These are phyloP conservation scores for Bigelowiella natans DNA, from an alignment of 78 protist species.

Conservation along the genomic window DNA sequence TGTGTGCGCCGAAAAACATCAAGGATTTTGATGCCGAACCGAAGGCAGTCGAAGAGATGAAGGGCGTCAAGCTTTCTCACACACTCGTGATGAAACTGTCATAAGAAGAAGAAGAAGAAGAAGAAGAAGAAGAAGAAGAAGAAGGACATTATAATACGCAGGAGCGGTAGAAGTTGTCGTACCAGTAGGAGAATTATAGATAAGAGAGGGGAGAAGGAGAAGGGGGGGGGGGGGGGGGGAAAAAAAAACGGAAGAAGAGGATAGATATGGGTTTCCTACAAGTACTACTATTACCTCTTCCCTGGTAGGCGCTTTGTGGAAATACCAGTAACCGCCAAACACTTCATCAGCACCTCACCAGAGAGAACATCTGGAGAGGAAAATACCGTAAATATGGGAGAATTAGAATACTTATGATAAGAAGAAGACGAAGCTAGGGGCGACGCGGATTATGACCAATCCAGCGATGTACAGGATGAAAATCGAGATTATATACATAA, in stretches of 20 bases:
- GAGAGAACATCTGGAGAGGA: no score
- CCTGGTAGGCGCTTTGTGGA: conserved; percentile 13
- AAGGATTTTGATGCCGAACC: not conserved
- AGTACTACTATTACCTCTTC: not conserved
- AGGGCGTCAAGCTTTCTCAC: not conserved
- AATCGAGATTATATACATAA: no score
- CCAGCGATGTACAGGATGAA: no score
- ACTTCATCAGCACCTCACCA: no score
- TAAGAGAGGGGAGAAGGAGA: not conserved
- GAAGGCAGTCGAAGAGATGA: conserved; percentile 33
- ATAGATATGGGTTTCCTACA: no score
- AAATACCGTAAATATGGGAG: no score
- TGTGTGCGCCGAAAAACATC: no score
- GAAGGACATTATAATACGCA: not conserved
- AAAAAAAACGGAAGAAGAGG: not conserved
- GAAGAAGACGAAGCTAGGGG: no score
- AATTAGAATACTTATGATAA: no score
- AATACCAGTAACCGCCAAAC: conserved; percentile 25
- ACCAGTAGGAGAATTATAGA: not conserved
- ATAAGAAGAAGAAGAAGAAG: not conserved
- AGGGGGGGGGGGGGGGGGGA: not conserved
- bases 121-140: not conserved
- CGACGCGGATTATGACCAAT: no score
- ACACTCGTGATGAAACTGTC: conserved; percentile 1
- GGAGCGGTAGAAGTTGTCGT: not conserved